These are phyloP conservation scores for Aspergillus nomiae DNA, from an alignment of 2,329 filamentous ascomycete species.

Conservation along the genomic window DNA sequence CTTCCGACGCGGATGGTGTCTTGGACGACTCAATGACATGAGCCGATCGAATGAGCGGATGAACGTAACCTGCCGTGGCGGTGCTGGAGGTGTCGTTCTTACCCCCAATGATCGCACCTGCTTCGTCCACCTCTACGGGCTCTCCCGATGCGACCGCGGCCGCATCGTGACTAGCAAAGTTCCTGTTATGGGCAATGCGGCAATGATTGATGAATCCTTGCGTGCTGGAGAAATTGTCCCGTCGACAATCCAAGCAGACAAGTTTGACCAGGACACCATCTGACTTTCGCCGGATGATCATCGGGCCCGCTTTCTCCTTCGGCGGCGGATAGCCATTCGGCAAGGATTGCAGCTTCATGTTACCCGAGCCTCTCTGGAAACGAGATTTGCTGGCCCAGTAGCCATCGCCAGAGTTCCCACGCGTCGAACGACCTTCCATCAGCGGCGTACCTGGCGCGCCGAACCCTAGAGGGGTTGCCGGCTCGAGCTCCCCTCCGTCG, in stretches of 20 bases:
- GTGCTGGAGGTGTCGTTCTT: slow-evolving; percentile 32
- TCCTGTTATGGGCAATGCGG: slow-evolving; percentile 88
- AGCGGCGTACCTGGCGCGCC: slow-evolving; percentile 45
- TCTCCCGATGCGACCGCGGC: slow-evolving; percentile 87
- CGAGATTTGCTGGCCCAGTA: slow-evolving; percentile 57
- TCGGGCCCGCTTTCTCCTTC: slow-evolving; percentile 82
- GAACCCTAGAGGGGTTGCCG: slow-evolving; percentile 22
- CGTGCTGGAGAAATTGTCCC: slow-evolving; percentile 91
- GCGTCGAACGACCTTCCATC: slow-evolving; percentile 74
- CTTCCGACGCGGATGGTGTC: slow-evolving; percentile 17
- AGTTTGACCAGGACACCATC: slow-evolving; percentile 88
- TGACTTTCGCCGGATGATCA: slow-evolving; percentile 76
- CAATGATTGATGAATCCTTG: slow-evolving; percentile 99
- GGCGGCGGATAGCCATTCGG: slow-evolving; percentile 69
- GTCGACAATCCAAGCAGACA: slow-evolving; percentile 82
- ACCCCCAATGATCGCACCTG: slow-evolving; percentile 49
- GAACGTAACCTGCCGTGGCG: slow-evolving; percentile 55
- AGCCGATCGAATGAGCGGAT: slow-evolving; percentile 63
- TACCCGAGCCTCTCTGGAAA: slow-evolving; percentile 59
- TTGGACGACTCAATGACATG: slow-evolving; percentile 33
- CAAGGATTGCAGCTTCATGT: slow-evolving; percentile 68
- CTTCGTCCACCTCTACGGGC: slow-evolving; percentile 71
- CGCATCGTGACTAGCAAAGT: slow-evolving; percentile 95
- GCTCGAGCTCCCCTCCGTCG: slow-evolving; percentile 61
- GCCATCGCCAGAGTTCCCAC: slow-evolving; percentile 69